Evolutionary conservation across 2,329 filamentous ascomycete genomes (phyloP).

Genomic region (Dothidotthia symphoricarpi): DNA sequence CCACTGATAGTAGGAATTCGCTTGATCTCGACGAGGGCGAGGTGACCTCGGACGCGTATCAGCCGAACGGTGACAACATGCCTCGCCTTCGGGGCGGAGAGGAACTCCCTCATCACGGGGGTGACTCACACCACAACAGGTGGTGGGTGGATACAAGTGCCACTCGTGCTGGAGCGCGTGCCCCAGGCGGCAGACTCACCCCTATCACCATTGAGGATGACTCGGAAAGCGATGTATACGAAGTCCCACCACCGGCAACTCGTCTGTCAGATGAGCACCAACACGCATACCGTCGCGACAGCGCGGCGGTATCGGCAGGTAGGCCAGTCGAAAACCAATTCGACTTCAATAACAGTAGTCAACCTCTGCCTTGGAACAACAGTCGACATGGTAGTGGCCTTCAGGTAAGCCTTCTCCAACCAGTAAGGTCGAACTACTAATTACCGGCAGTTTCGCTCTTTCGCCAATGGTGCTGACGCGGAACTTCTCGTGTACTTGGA

Average conservation of each 20-base stretch:
- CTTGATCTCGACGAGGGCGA: no score
- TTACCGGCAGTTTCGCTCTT: conserved; percentile 10
- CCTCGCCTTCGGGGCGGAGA: conserved; percentile 5
- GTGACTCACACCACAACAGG: no score
- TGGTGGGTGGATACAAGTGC: no score
- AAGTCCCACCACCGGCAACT: conserved; percentile 2
- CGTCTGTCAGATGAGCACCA: background rate
- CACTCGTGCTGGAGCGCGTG: no score
- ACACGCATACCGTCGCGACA: no score
- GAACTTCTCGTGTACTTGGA: conserved; percentile 19
- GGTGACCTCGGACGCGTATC: background rate
- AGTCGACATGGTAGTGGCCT: background rate
- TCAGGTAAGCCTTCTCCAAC: conserved; percentile 1
- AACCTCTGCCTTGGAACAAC: conserved; percentile 13
- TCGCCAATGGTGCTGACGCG: conserved; percentile 14
- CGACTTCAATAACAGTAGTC: conserved; percentile 16
- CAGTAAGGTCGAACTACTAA: background rate
- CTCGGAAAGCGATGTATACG: conserved; percentile 3
- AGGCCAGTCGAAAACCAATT: conserved; percentile 1
- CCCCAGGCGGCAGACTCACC: background rate
- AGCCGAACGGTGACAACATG: background rate
- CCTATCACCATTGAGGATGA: background rate
- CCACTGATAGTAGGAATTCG: background rate
- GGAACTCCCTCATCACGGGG: background rate
- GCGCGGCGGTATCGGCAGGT: background rate